A percentile compares a stretch with the other conserved stretches of the same genome.
phyloP scores from a whole-genome alignment of 139 green algal genomes.

The Chlorella sp. region DNA sequence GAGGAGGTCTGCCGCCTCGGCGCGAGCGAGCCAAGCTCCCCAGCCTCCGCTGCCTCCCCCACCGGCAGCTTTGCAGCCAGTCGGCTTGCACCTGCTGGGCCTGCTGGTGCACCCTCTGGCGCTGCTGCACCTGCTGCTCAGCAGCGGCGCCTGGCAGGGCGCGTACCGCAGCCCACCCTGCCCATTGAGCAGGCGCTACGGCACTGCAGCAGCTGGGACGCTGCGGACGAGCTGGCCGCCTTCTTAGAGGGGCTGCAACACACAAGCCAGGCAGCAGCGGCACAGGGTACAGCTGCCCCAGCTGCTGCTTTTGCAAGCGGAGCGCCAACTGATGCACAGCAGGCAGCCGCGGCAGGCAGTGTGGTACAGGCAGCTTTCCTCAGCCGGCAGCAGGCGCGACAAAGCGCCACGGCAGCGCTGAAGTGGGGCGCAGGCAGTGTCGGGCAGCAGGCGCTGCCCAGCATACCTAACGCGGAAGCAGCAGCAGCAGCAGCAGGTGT shows the following conservation, averaged over 20 bases:
- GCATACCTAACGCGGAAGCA: not conserved
- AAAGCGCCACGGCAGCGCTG: not conserved
- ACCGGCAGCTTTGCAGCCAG: too few relatives aligned
- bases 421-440: too few relatives aligned
- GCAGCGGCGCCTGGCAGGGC: not conserved
- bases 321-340: too few relatives aligned
- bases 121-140: not conserved
- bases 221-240: not conserved
- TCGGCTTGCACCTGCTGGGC: not conserved
- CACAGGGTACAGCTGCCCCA: not conserved
- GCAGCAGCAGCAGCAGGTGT: not conserved
- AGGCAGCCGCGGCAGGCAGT: not conserved
- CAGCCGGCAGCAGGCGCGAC: slow-evolving; percentile 7
- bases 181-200: not conserved
- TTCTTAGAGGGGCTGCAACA: not conserved
- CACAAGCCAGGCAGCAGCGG: not conserved
- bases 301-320: not conserved
- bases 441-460: not conserved
- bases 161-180: not conserved
- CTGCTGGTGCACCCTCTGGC: not conserved
- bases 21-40: not conserved
- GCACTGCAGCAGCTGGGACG: not conserved
- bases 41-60: too few relatives aligned
- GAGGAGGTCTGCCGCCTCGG: too few relatives aligned
- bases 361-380: not conserved